Percentiles rank a stretch among this genome's conserved stretches.
phyloP scores from a whole-genome alignment of 305 asterid genomes.

The Solanum chacoense region DNA sequence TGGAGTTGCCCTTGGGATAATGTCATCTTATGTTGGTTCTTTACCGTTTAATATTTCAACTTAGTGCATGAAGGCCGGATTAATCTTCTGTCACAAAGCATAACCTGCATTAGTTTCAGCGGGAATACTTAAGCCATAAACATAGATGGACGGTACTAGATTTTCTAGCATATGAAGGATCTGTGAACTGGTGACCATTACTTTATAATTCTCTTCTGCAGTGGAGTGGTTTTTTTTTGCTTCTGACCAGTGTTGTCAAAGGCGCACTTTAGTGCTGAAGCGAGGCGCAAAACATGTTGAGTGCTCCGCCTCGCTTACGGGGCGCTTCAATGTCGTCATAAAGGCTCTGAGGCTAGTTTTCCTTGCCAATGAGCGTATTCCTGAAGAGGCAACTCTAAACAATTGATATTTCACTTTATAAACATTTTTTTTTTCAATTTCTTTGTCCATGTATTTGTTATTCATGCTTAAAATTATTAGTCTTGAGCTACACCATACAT shows the following conservation, averaged over 20 bases:
- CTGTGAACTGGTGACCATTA: neutral
- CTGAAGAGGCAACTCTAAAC: neutral
- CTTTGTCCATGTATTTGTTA: neutral
- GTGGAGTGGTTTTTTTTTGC: neutral
- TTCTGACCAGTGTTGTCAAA: neutral
- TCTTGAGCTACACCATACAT: neutral
- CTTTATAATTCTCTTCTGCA: neutral
- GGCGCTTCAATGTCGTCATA: neutral
- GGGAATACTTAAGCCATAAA: neutral
- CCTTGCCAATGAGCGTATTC: neutral
- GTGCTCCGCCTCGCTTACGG: neutral
- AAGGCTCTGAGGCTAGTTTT: neutral
- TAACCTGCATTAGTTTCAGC: neutral
- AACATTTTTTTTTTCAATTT: neutral
- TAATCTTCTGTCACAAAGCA: neutral
- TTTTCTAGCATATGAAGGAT: neutral
- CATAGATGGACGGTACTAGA: neutral
- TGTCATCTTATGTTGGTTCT: neutral
- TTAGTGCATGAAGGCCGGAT: neutral
- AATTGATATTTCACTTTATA: neutral
- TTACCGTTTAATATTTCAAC: neutral
- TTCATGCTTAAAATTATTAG: neutral
- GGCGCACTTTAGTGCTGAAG: neutral
- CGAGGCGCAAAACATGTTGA: neutral
- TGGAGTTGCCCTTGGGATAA: neutral